Conservation (phyloP, 2,329 filamentous ascomycete species). For the Ceratocystis huliohia region DNA sequence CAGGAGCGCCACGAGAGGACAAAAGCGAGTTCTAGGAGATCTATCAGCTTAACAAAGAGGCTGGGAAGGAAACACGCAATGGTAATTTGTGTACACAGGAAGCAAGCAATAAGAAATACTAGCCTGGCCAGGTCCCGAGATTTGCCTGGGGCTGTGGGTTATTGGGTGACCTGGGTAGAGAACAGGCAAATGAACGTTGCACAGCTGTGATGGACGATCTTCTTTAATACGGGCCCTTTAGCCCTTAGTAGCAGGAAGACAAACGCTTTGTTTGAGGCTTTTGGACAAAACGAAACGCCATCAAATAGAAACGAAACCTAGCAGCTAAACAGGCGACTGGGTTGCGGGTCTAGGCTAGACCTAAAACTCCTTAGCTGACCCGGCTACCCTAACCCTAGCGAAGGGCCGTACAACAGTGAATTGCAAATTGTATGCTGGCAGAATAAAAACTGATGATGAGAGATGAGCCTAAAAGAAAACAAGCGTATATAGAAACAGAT, state of each 20-base stretch:
- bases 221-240: neutral
- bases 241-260: neutral
- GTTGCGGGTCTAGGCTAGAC: neutral
- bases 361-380: neutral
- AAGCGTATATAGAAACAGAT: neutral
- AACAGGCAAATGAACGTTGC: neutral
- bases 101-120: too few relatives aligned
- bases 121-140: neutral
- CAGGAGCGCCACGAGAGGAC: too few relatives aligned
- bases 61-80: too few relatives aligned
- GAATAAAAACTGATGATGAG: neutral
- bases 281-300: neutral
- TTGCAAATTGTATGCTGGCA: neutral
- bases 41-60: too few relatives aligned
- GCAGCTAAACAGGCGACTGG: neutral
- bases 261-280: slow-evolving; percentile 4
- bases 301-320: neutral
- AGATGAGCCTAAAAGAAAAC: neutral
- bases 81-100: too few relatives aligned
- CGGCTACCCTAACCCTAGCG: neutral
- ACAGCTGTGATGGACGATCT: neutral
- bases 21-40: too few relatives aligned
- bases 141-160: too few relatives aligned
- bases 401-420: neutral
- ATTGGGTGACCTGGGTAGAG: too few relatives aligned